Base-by-base conservation (phyloP, 2,329 filamentous ascomycete genomes). In the Penicillium janthinellum region DNA sequence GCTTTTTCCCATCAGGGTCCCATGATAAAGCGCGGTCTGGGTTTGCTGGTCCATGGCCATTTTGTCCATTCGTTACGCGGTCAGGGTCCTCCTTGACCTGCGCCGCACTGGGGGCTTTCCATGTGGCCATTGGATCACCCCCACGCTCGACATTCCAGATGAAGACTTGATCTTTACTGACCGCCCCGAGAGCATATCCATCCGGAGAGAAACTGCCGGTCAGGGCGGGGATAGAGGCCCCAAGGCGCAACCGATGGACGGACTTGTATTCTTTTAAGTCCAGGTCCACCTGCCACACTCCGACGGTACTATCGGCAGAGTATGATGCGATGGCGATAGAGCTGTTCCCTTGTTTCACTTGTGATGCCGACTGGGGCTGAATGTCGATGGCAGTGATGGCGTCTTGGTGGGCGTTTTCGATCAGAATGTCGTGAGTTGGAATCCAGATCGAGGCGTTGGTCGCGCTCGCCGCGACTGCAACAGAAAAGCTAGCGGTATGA, bases 1-100 rank as follows among this genome's bases (percentile, higher is more conserved):
- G 73, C 65, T 78, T 82, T 66, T 81, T 81, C n/a, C 82, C 82
- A 68, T 84, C 80, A 12, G 75, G 75, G 68, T 83, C 82, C 83
- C 83, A 85, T 34, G 76, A 77, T 54, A 85, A 71, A 31, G 76
- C 74, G 49, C 79, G 73, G 61, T 79, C 74, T 10, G 71, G 70
- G 17, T 70, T 60, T 10, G 67, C 56, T 14, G 67, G 66, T 12
- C 59, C 34, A 49, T 58, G 64, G 25, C 69, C 76, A 60, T 78
- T 77, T 17, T 77, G 66, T 42, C 77, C 77, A 57, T 77, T 76
- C 10, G 66, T 65, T 15, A 70, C 56, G 25, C 69, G 72, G 37
- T 71, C 67, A 17, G 68, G 60, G 28, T 77, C 75, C 51, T 72
- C 72, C 45, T 75, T 73, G 10, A 70, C 67, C 37, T 74, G 64